phyloP scores from a whole-genome alignment of 805 yeast genomes.

The Barnettozyma sp. region DNA sequence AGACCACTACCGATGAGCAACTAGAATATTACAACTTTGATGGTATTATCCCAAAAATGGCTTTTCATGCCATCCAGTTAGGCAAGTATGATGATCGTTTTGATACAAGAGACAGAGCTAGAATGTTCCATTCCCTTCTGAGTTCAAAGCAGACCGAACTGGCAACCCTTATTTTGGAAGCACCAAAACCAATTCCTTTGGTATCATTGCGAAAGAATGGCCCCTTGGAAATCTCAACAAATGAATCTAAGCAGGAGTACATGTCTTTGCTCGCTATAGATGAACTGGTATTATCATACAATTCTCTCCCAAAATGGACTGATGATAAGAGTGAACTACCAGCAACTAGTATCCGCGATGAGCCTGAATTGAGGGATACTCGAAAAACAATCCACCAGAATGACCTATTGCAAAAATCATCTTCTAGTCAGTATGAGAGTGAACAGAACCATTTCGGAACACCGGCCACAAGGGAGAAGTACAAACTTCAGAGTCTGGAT shows the following conservation, averaged over 20 bases:
- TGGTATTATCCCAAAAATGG: conserved; percentile 42
- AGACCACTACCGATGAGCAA: conserved; percentile 18
- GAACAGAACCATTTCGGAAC: too few relatives aligned
- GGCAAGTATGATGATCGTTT: conserved; percentile 67
- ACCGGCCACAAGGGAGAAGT: conserved; percentile 30
- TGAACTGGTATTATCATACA: conserved; percentile 21
- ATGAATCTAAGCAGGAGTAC: conserved; percentile 15
- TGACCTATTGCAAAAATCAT: too few relatives aligned
- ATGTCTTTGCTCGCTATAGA: conserved; percentile 20
- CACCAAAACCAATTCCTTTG: conserved; percentile 62
- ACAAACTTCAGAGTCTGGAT: conserved; percentile 71
- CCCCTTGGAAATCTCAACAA: conserved; percentile 12
- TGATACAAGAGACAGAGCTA: conserved; percentile 80
- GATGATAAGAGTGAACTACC: conserved; percentile 27
- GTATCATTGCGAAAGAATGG: conserved; percentile 21
- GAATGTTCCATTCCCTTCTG: conserved; percentile 61
- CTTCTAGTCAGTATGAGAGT: too few relatives aligned
- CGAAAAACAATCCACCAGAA: conserved; percentile 20
- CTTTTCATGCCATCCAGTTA: conserved; percentile 52
- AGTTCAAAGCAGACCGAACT: conserved; percentile 46
- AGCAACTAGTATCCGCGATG: conserved; percentile 31
- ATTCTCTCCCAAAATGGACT: conserved; percentile 40
- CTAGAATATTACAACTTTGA: conserved; percentile 29
- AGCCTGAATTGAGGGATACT: conserved; percentile 35
- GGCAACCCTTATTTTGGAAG: conserved; percentile 66